Percentiles rank a stretch among this genome's conserved stretches.
phyloP scores from a whole-genome alignment of 2,329 filamentous ascomycete genomes.

The Pseudogymnoascus pannorum region DNA sequence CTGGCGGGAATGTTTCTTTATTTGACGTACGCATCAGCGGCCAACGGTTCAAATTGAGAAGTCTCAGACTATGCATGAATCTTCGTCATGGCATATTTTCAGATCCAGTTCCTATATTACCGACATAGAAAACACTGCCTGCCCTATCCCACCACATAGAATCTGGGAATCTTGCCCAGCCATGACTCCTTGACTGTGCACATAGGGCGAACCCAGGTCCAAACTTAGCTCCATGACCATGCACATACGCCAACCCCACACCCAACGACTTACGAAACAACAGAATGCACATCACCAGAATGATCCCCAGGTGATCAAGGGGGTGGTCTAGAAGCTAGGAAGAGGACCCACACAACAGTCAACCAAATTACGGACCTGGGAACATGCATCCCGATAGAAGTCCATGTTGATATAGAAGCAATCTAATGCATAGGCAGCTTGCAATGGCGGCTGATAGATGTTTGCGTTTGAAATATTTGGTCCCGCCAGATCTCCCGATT shows the following conservation, averaged over 20 bases:
- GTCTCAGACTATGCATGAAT: background rate
- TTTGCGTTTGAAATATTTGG: background rate
- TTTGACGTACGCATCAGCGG: background rate
- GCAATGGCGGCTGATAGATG: background rate
- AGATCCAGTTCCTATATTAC: background rate
- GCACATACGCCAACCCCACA: too few species aligned
- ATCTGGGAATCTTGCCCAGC: background rate
- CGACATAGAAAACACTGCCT: background rate
- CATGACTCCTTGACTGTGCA: background rate
- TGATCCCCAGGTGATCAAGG: too few species aligned
- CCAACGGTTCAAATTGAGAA: background rate
- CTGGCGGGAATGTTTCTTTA: background rate
- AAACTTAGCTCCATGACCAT: background rate
- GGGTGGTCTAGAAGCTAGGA: too few species aligned
- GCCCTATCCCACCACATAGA: background rate
- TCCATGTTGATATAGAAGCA: background rate
- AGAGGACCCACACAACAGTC: background rate
- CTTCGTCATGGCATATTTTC: background rate
- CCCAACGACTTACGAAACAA: too few species aligned
- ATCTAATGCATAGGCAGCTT: background rate
- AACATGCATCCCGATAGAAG: background rate
- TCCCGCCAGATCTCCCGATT: background rate
- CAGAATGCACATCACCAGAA: too few species aligned
- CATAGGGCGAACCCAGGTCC: background rate
- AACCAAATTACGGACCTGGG: background rate